phyloP scores from a whole-genome alignment of 2,329 filamentous ascomycete species.

The Fusarium praegraminearum region DNA sequence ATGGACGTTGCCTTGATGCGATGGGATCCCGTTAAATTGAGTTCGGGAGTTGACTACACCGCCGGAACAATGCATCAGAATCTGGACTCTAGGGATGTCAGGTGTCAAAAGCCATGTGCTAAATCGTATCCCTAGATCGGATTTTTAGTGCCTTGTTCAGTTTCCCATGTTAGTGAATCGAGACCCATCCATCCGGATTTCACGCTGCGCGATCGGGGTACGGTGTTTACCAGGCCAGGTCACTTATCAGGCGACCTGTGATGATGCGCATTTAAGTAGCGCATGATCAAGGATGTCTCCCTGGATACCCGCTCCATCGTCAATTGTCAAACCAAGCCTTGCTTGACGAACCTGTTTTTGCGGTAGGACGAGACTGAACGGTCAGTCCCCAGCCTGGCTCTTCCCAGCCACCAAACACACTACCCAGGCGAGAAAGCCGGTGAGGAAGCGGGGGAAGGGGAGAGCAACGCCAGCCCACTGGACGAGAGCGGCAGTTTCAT shows the following conservation, averaged over 20 bases:
- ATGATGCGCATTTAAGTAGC: constrained; percentile 1
- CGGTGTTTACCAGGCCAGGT: neutral
- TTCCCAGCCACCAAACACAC: constrained; percentile 10
- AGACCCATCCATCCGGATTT: neutral
- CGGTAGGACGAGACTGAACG: constrained; percentile 11
- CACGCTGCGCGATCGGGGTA: neutral
- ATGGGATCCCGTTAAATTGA: neutral
- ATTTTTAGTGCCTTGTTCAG: neutral
- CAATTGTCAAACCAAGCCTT: neutral
- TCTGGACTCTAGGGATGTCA: neutral
- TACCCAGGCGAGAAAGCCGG: constrained; percentile 1
- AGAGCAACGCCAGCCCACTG: neutral
- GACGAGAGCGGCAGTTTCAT: constrained; percentile 3
- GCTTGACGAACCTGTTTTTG: neutral
- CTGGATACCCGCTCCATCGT: constrained; percentile 1
- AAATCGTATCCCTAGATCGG: neutral
- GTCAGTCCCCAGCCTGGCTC: neutral
- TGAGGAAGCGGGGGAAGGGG: constrained; percentile 22
- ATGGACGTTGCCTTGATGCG: neutral
- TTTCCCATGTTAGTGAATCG: neutral
- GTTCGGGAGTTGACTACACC: neutral
- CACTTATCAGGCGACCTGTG: neutral
- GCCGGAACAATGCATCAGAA: neutral
- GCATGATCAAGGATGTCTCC: constrained; percentile 9
- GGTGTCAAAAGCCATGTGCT: neutral